Base-by-base conservation (phyloP, 306 rosid genomes). In the Coriaria nepalensis region DNA sequence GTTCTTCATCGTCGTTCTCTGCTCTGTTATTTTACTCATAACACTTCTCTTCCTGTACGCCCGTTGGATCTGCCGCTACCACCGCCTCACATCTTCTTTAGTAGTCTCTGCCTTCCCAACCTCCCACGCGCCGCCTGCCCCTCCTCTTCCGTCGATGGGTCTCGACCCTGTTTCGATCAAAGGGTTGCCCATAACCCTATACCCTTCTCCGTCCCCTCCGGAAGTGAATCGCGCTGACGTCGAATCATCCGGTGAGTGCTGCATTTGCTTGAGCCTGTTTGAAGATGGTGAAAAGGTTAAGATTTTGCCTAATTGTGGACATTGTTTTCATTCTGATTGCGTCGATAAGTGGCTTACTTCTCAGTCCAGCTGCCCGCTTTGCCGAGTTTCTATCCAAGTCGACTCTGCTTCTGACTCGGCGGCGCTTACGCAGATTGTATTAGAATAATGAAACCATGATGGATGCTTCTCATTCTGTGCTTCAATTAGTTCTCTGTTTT, bases 321-420 rank as follows among this genome's bases (percentile, higher is more conserved):
- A 90, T 56, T 64, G 65, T 45, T 90, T 66, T 9, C 97, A 90
- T 39, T 74, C 84, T 0, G 94, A 81, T 7, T 90, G 97, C 47
- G 85, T 90, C 6, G 97, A 84, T 33, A 61, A 14, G 57, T 90
- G 97, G 97, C 73, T 90, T 6, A 43, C 34, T 33, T 59, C 58
- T 13, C 90, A 74, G 13, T 78, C 95, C 10, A 90, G 73, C 46
- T 90, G 97, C 55, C 97, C 97, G 10, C 71, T 90, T 5, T 90
- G 97, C 37, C 76, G 97, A 13, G 68, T 73, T 45, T 82, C 93
- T 42, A 84, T 81, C 13, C 69, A 34, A 33, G 42, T 55, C 13
- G 71, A 64, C 53, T 35, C 77, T 48, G 61, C 56, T 13, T 12
- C 13, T 46, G 8, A 2, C 6, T 53, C 60, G 2, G 53, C 38